Conservation (phyloP, 208 protist species). For the Trichomonas tenax region DNA sequence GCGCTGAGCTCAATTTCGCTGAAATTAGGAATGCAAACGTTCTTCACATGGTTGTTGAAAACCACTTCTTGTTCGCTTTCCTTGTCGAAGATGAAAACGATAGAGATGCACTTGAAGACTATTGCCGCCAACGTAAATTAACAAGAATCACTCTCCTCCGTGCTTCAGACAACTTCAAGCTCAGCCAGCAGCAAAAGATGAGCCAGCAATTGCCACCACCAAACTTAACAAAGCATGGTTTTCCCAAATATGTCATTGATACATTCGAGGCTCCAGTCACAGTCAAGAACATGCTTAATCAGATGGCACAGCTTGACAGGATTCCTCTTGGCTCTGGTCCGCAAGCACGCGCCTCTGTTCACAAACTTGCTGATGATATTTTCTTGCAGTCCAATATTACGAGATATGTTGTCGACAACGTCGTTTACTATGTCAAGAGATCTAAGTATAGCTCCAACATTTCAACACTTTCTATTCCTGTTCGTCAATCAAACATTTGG, state of each 20-base stretch:
- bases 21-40: not conserved
- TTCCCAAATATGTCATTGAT: not conserved
- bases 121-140: not conserved
- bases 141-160: not conserved
- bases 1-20: not conserved
- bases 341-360: not conserved
- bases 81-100: not conserved
- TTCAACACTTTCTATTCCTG: not conserved
- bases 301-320: not conserved
- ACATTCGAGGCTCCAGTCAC: not conserved
- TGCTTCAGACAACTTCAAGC: not conserved
- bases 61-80: not conserved
- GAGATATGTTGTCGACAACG: not conserved
- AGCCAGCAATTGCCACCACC: not conserved
- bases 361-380: not conserved
- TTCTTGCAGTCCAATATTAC: not conserved
- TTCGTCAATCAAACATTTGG: not conserved
- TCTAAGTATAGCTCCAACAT: not conserved
- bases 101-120: not conserved
- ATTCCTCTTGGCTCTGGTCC: not conserved
- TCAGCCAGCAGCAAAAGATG: not conserved
- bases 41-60: constrained; percentile 8
- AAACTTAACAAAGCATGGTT: not conserved
- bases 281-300: not conserved
- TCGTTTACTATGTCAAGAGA: not conserved